Conservation (phyloP, 257 asterid genomes). For the Primulina tabacum region DNA sequence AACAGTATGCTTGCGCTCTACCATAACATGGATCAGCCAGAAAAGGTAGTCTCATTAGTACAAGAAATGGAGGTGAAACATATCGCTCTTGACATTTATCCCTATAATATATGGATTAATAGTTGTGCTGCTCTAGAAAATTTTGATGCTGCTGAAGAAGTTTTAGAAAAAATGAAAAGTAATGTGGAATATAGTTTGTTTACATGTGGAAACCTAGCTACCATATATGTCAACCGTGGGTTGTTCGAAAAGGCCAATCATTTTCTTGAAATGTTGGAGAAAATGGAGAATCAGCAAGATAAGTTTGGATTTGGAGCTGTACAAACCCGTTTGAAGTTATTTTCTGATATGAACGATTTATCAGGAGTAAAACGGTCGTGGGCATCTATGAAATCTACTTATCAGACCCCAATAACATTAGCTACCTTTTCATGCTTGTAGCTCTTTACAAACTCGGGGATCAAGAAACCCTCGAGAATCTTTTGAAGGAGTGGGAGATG, state of each 20-base stretch:
- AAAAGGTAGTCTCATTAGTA: slow-evolving; percentile 40
- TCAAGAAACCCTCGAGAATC: slow-evolving; percentile 45
- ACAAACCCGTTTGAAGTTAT: slow-evolving; percentile 44
- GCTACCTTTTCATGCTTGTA: slow-evolving; percentile 43
- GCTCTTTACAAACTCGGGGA: slow-evolving; percentile 52
- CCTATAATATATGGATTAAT: slow-evolving; percentile 58
- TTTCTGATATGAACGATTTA: slow-evolving; percentile 45
- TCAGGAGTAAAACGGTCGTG: slow-evolving; percentile 54
- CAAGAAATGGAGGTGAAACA: slow-evolving; percentile 67
- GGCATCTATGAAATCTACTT: slow-evolving; percentile 37
- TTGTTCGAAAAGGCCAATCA: slow-evolving; percentile 39
- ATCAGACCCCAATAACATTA: slow-evolving; percentile 30
- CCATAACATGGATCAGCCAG: slow-evolving; percentile 38
- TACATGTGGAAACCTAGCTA: slow-evolving; percentile 66
- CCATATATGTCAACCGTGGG: slow-evolving; percentile 48
- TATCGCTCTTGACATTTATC: slow-evolving; percentile 35
- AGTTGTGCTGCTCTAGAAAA: slow-evolving; percentile 47
- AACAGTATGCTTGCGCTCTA: slow-evolving; percentile 53
- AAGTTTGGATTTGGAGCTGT: slow-evolving; percentile 27
- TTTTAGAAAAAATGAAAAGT: slow-evolving; percentile 61
- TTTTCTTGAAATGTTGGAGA: slow-evolving; percentile 49
- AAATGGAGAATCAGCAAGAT: slow-evolving; percentile 25
- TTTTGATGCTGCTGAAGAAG: slow-evolving; percentile 44
- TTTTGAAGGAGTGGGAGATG: slow-evolving; percentile 62
- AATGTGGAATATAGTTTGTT: slow-evolving; percentile 40